Evolutionary conservation across 140 eudicot genomes (phyloP), one percentile per base, ranked within the genome.

Genomic region (Erigeron philadelphicus): DNA sequence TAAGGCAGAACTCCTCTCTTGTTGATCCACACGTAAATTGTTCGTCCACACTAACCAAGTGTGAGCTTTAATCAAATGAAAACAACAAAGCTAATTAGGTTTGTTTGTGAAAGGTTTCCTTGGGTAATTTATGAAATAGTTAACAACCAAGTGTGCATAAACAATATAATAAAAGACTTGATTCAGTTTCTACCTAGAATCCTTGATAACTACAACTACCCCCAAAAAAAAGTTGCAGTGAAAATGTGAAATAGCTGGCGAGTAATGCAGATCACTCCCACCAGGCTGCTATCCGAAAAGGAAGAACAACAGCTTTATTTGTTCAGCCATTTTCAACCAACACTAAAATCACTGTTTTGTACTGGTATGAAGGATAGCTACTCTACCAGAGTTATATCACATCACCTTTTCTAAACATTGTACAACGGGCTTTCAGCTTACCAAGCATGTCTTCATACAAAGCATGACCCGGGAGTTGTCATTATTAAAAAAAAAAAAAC

Each of bases 351-450:
- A 45, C 23, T 85, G 49, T 80, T 89, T 9, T 87, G 35, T 75
- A 31, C 5, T 90, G 97, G 97, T 87, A 77, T 15, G 97, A 92
- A 1, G 95, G 95, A 59, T 81, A 88, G 79, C 85, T 84, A 67
- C 81, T 84, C 79, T 84, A 72, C 74, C 64, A 81, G 58, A 81
- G 79, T 7, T 41, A 80, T 21, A 73, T 81, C 47, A 75, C 68
- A 16, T 60, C 80, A 90, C 55, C 52, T 87, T 66, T 86, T 90
- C 76, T 92, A 83, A 48, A 95, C 68, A 61, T 90, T 90, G 76
- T 86, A 87, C 73, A 79, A 87, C 47, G 68, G 87, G 72, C 87
- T 90, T 92, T 83, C 89, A 69, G 84, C 95, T 21, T 21, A 21
- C 25, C 25, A 21, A 21, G 25, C 25, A 21, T 21, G 25, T 21